Evolutionary conservation across 2,329 filamentous ascomycete species (phyloP).

Genomic region (Trichoderma sp.): DNA sequence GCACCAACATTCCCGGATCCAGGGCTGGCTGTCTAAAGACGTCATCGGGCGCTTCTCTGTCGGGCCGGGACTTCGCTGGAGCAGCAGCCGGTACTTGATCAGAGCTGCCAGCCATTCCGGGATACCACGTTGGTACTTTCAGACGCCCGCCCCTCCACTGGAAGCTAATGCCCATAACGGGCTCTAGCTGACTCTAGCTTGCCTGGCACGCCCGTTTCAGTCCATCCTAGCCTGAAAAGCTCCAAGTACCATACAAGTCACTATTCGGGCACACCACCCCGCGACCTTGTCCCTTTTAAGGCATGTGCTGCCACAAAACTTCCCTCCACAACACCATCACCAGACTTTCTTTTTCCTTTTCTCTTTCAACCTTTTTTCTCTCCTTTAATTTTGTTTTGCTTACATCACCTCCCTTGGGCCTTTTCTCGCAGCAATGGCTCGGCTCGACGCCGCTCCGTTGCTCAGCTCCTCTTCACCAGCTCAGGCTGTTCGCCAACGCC

Average conservation of each 20-base stretch:
- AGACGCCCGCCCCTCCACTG: neutral
- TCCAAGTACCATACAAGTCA: neutral
- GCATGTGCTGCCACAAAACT: neutral
- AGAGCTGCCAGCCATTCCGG: neutral
- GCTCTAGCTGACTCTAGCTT: too few species aligned
- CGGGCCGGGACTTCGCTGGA: neutral
- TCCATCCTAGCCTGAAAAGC: neutral
- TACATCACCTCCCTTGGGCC: neutral
- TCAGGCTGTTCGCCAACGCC: neutral
- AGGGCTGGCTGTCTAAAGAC: neutral
- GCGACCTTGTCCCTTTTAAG: neutral
- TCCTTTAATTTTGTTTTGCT: neutral
- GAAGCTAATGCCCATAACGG: neutral
- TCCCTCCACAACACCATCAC: neutral
- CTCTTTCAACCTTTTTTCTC: neutral
- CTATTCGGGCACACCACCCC: neutral
- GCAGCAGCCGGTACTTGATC: neutral
- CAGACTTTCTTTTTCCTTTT: neutral
- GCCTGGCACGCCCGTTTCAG: neutral
- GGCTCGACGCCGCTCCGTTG: conserved; percentile 10
- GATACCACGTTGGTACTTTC: neutral
- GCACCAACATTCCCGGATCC: neutral
- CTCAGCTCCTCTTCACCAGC: neutral
- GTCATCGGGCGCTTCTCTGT: neutral
- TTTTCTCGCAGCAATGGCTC: conserved; percentile 4